These are phyloP conservation scores for Clathrus columnatus DNA, from an alignment of 768 basidiomycete species.

Conservation along the genomic window DNA sequence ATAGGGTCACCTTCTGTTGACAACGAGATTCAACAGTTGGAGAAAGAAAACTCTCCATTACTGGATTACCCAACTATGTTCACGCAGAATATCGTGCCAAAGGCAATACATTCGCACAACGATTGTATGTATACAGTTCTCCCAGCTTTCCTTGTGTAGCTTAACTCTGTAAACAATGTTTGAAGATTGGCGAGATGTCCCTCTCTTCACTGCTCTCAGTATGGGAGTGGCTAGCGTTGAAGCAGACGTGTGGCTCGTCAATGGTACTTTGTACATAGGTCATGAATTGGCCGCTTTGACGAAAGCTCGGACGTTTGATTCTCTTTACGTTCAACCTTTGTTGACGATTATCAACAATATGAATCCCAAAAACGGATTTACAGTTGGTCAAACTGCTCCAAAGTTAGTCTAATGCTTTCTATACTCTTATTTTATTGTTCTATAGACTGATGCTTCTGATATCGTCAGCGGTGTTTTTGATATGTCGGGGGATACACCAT, in stretches of 20 bases:
- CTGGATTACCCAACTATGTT: constrained; percentile 39
- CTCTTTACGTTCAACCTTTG: constrained; percentile 40
- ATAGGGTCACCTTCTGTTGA: constrained; percentile 9
- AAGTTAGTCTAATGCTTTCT: constrained; percentile 26
- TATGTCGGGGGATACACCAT: constrained; percentile 29
- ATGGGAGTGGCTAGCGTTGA: constrained; percentile 43
- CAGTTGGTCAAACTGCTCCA: constrained; percentile 28
- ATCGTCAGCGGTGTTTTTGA: constrained; percentile 50
- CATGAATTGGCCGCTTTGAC: constrained; percentile 38
- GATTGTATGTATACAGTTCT: constrained; percentile 33
- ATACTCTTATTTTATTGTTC: not conserved
- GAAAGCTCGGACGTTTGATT: constrained; percentile 35
- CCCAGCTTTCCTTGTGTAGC: not conserved
- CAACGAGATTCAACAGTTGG: constrained; percentile 19
- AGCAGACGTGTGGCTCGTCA: constrained; percentile 42
- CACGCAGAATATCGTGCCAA: constrained; percentile 39
- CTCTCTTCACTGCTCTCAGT: constrained; percentile 39
- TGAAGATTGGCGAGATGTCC: constrained; percentile 46
- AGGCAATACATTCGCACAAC: constrained; percentile 46
- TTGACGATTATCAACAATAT: constrained; percentile 30
- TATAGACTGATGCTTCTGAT: no score
- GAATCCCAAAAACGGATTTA: constrained; percentile 37
- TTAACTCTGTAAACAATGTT: not conserved
- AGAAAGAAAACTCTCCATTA: constrained; percentile 29
- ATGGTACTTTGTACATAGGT: constrained; percentile 39